Conservation (phyloP, 306 rosid genomes). For the Acacia melanoxylon region DNA sequence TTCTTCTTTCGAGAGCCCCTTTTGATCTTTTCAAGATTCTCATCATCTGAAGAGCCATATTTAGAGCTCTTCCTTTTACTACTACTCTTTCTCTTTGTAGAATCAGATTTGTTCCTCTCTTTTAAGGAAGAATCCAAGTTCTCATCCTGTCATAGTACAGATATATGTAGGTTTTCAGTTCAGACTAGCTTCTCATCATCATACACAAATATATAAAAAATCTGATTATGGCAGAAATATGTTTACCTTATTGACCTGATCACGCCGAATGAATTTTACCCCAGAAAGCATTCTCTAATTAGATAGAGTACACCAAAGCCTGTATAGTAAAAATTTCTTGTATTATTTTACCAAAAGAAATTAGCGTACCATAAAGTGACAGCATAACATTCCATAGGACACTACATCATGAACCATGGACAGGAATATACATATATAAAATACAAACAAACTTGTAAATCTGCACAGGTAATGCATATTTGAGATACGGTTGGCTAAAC, state of each 20-base stretch:
- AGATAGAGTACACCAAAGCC: conserved; percentile 16
- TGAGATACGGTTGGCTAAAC: not conserved
- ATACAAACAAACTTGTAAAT: not conserved
- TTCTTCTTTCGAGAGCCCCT: conserved; percentile 61
- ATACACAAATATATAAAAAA: not conserved
- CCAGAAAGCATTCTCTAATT: conserved; percentile 44
- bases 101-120: conserved; percentile 38
- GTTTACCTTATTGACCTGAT: conserved; percentile 32
- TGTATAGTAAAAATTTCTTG: not conserved
- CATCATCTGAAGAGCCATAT: conserved; percentile 60
- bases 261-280: conserved; percentile 50
- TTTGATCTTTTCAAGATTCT: conserved; percentile 49
- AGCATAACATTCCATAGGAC: not conserved
- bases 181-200: not conserved
- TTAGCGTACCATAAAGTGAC: not conserved
- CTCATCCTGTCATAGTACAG: conserved; percentile 35
- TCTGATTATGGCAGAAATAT: not conserved
- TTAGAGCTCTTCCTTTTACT: conserved; percentile 46
- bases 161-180: not conserved
- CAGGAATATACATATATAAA: not conserved
- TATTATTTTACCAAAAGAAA: not conserved
- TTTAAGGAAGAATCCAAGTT: conserved; percentile 35
- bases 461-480: not conserved
- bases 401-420: not conserved
- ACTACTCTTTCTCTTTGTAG: conserved; percentile 37